These are phyloP conservation scores for Colletotrichum ledebouriae DNA, from an alignment of 2,329 filamentous ascomycete genomes.

Conservation along the genomic window DNA sequence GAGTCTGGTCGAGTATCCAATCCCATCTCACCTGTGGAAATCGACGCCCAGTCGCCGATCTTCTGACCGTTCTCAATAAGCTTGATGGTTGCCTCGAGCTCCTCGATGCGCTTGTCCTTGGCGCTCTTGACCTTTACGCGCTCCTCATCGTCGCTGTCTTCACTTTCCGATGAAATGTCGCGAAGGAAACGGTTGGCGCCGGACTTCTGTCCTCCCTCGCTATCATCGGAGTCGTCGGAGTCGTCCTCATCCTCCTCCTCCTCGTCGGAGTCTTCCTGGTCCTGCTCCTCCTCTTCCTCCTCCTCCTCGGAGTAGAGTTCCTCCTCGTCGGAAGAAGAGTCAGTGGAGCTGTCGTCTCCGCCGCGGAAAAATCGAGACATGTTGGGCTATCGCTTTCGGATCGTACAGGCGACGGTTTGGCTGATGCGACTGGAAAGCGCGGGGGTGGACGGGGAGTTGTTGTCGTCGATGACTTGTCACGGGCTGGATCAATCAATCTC, in stretches of 20 bases:
- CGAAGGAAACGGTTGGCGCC: constrained; percentile 89
- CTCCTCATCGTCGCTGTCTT: constrained; percentile 88
- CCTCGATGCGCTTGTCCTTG: constrained; percentile 96
- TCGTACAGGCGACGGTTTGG: constrained; percentile 33
- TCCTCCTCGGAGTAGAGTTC: constrained; percentile 89
- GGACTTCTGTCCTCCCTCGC: constrained; percentile 74
- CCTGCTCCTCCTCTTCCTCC: constrained; percentile 68
- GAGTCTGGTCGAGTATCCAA: background rate
- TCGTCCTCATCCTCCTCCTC: constrained; percentile 63
- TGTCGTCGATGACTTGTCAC: constrained; percentile 42
- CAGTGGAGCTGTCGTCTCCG: constrained; percentile 91
- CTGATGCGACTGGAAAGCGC: constrained; percentile 39
- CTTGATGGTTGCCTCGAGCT: constrained; percentile 90
- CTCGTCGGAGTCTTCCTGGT: constrained; percentile 66
- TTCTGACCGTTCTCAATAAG: constrained; percentile 97
- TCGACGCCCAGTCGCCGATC: constrained; percentile 97
- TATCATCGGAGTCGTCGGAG: constrained; percentile 69
- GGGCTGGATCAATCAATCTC: constrained; percentile 34
- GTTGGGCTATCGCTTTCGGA: constrained; percentile 54
- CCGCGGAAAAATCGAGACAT: constrained; percentile 99
- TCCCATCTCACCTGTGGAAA: constrained; percentile 79
- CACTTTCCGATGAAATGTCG: constrained; percentile 75
- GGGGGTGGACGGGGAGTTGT: constrained; percentile 38
- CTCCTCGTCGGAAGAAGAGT: constrained; percentile 96
- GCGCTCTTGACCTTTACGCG: constrained; percentile 93